Base-by-base conservation (phyloP, 305 asterid genomes). In the Fraxinus velutina region DNA sequence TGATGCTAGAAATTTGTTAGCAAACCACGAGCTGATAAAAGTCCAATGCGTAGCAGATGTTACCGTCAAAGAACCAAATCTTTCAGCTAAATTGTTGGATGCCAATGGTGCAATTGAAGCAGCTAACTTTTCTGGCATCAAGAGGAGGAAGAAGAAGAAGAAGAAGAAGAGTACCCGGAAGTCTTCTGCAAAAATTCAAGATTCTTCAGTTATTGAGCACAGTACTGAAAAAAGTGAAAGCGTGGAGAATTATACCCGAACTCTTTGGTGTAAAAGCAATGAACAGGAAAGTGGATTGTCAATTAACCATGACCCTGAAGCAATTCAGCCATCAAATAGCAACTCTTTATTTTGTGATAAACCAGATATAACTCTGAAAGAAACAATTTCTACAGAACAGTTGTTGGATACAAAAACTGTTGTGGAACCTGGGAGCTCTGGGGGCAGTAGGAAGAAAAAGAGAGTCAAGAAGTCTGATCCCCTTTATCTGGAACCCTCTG, bases 121-220 rank as follows among this genome's bases (percentile, higher is more conserved):
- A 76, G 85, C 82, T 79, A 75, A 82, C 79, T 73, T 88, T 47
- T 73, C 55, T 84, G 88, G 85, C 75, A 84, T 2, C 29, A 85
- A 79, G 84, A 82, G 77, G 80, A 90, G 80, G 89, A 91, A 78
- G 87, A 89, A 70, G 85, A 80, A 50, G 62, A 50, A 50, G 62
- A 50, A n/a, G 19, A 42, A 47, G 55, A 44, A 3, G 19, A 42
- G 52, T 81, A 19, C 30, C 37, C 78, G 72, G 85, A 80, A 76
- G 81, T 62, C 86, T 66, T 81, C 83, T 74, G 84, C 77, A 30
- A 68, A 74, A 55, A 22, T 83, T 50, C 87, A 73, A 84, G 88
- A 82, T 80, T 73, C 83, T 80, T 60, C 79, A 34, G 82, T 78
- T n/a, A 8, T 60, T 36, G 82, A 74, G 74, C 88, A 81, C 10